Base-by-base conservation (phyloP, 805 yeast species). In the Ogataea sp. region DNA sequence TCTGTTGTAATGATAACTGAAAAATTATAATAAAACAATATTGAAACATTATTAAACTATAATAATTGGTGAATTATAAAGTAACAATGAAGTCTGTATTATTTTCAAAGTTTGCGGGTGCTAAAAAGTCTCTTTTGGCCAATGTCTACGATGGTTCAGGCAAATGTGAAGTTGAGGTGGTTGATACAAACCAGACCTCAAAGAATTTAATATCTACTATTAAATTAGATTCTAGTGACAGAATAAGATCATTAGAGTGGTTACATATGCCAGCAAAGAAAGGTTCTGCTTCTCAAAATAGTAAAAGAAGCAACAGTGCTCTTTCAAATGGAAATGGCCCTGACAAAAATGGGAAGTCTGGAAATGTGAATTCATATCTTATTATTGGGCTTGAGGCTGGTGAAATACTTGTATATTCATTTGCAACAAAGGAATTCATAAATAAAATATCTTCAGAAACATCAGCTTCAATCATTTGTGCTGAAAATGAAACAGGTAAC, bases 111-210 rank as follows among this genome's bases (percentile, higher is more conserved):
- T 33, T 23, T 33, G 28, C 20, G 5, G 35, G 21, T 9, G 11
- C 13, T 6, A 15, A 6, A 6, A 23, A 28, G 4, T 14, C 20
- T 3, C 21, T 55, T 21, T 29, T 51, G 8, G 62, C 61, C 2
- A 40, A 74, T 35, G 61, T 62, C 36, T 49, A 65, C 15, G 58
- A 67, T 5, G 60, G 70, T 24, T 68, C 70, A 36, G 61, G 61
- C 29, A 56, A 70, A 40, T 68, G 62, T 38, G 75, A 73, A 52
- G 61, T 73, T 16, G 71, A 63, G 47, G 60, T 73, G 13, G 40
- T 67, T 46, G 34, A 32, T 32, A 48, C 66, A 49, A 32, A 50
- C 45, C 38, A 44, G 34, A 20, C 40, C 40, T 39, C 48, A n/a
- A 42, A 43, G 5, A 48, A 50, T n/a, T 43, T 58, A 34, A 47